Evolutionary conservation across 768 basidiomycete species (phyloP).

Genomic region (Hypholoma fasciculare): DNA sequence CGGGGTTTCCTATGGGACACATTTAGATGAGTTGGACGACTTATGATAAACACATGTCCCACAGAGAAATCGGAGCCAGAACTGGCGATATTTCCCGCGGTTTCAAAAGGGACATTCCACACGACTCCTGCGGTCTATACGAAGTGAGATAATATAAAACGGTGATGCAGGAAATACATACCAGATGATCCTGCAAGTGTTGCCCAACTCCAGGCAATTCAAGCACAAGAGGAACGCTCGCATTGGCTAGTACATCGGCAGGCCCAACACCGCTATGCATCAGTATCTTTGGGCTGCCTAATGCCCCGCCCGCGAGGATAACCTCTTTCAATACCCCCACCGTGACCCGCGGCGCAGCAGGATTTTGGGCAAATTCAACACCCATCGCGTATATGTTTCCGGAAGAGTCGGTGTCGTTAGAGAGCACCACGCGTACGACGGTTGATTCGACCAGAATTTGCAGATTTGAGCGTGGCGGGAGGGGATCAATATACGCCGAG

Average conservation of each 20-base stretch:
- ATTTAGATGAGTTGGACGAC: background rate
- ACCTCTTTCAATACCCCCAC: constrained; percentile 64
- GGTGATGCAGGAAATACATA: constrained; percentile 13
- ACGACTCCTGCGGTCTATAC: constrained; percentile 26
- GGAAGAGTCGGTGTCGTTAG: constrained; percentile 38
- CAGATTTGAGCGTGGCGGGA: constrained; percentile 56
- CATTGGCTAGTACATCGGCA: constrained; percentile 40
- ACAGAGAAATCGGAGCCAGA: constrained; percentile 31
- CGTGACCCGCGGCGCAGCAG: constrained; percentile 31
- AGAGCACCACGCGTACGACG: constrained; percentile 53
- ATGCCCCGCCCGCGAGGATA: constrained; percentile 46
- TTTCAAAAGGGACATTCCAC: constrained; percentile 26
- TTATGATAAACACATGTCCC: background rate
- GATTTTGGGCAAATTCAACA: constrained; percentile 47
- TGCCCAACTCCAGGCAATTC: constrained; percentile 57
- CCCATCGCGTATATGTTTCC: constrained; percentile 12
- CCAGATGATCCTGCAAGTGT: constrained; percentile 55
- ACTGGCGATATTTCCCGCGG: constrained; percentile 32
- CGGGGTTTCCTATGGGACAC: constrained; percentile 22
- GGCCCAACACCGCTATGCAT: constrained; percentile 58
- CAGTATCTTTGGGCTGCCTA: constrained; percentile 51
- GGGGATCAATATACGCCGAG: constrained; percentile 63
- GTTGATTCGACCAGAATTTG: constrained; percentile 57
- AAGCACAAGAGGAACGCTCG: constrained; percentile 38
- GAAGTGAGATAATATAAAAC: background rate